Percentiles rank a stretch among this genome's conserved stretches.
phyloP scores from a whole-genome alignment of 176 grass and related monocot genomes.

The Rhynchospora breviuscula region DNA sequence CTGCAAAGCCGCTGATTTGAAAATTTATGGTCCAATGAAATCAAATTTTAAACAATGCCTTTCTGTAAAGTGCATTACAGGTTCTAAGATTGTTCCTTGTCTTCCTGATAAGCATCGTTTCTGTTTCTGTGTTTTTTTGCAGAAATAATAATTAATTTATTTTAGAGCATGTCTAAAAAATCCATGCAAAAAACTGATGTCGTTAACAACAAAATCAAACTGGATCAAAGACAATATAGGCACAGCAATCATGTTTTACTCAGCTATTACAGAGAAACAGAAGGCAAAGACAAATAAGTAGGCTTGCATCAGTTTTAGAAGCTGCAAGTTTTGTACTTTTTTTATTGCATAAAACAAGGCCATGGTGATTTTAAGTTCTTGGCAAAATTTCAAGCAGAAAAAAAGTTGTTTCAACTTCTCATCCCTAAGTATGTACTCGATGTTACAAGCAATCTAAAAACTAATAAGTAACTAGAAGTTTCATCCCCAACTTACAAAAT shows the following conservation, averaged over 20 bases:
- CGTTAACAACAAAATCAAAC: neutral
- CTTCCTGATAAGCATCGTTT: neutral
- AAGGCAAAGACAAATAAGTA: neutral
- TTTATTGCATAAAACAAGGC: neutral
- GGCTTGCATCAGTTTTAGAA: neutral
- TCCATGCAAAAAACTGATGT: neutral
- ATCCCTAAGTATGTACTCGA: neutral
- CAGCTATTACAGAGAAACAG: neutral
- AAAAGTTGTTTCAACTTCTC: neutral
- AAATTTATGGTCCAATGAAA: neutral
- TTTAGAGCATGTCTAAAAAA: neutral
- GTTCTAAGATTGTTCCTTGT: neutral
- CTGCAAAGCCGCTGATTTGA: neutral
- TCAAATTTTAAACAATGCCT: neutral
- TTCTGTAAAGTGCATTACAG: neutral
- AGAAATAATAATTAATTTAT: neutral
- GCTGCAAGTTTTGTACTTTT: neutral
- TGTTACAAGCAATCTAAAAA: neutral
- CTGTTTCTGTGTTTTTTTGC: neutral
- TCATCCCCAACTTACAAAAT: neutral
- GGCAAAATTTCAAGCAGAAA: neutral
- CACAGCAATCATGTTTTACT: neutral
- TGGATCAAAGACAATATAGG: neutral
- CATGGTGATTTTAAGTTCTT: neutral
- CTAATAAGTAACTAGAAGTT: neutral